Base-by-base conservation (phyloP, 1,139 yeast species). In the Debaryomyces psychrophilus region DNA sequence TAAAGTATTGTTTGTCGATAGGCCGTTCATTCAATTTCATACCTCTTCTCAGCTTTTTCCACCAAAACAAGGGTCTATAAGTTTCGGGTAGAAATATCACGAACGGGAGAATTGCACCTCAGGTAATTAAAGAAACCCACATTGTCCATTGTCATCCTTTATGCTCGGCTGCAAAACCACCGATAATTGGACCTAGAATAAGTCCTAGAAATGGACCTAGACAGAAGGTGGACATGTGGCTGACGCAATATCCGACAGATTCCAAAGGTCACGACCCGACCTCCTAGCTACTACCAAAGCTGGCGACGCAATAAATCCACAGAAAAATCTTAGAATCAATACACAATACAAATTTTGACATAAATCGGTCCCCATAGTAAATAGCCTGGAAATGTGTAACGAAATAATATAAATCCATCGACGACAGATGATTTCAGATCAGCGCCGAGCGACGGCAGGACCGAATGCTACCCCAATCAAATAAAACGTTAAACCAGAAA, bases 281-380 rank as follows among this genome's bases (percentile, higher is more conserved):
- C 96, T 97, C 48, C 92, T 95, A 9, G 93, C 96, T 54, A 88
- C 82, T 4, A 95, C 83, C 60, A 90, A 73, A 0, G 95, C 90
- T 4, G 97, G 97, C 3, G 93, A 82, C 1, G 95, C 88, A 47
- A 87, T 75, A 27, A 86, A 73, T 2, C 97, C 97, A 33, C 90
- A 79, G 55, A 90, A 80, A 62, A 90, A 87, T 55, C 97, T 75
- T 44, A 88, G 68, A 2, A 89, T 85, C 41, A 88, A 69, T 33
- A 87, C 71, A 25, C 79, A 71, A 44, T 79, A 67, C 50, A 85
- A 81, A 52, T 84, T 79, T 26, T 71, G 63, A 1, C 87, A 69
- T 47, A 85, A 69, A 11, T 89, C 92, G 45, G 85, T 85, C 46
- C 92, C 93, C 85, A 85, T 81, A 22, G 84, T 82, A 65, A 85